Evolutionary conservation across 352 stramenopile genomes (phyloP).

Genomic region (Phytophthora nicotianae): DNA sequence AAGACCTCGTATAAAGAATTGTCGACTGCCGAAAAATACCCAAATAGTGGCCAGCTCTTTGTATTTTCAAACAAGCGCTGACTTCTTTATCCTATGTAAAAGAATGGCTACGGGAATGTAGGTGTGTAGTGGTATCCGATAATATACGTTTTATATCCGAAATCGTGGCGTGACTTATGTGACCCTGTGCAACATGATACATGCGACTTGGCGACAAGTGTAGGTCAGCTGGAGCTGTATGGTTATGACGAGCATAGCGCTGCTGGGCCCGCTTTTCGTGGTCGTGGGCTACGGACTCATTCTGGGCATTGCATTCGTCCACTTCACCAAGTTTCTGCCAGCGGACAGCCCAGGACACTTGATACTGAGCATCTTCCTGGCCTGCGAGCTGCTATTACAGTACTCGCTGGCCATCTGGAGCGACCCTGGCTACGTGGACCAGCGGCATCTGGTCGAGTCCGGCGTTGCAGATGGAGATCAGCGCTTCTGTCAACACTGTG

Average conservation of each 20-base stretch:
- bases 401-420: conserved; percentile 50
- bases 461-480: not conserved
- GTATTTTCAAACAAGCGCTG: not conserved
- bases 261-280: conserved; percentile 35
- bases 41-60: conserved; percentile 4
- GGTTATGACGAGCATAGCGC: conserved; percentile 1
- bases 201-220: conserved; percentile 28
- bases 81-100: conserved; percentile 8
- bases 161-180: conserved; percentile 15
- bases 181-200: conserved; percentile 15
- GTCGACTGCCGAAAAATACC: conserved; percentile 22
- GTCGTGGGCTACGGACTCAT: conserved; percentile 41
- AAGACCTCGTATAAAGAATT: conserved; percentile 14
- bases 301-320: conserved; percentile 28
- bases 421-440: conserved; percentile 41
- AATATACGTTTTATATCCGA: conserved; percentile 7
- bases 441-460: conserved; percentile 15
- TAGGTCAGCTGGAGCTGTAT: conserved; percentile 6
- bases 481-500: conserved; percentile 29
- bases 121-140: conserved; percentile 3
- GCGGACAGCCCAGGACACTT: conserved; percentile 8
- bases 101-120: conserved; percentile 7
- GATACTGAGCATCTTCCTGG: conserved; percentile 36
- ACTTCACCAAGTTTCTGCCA: conserved; percentile 42
- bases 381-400: conserved; percentile 42